Percentiles rank a stretch among this genome's conserved stretches.
Evolutionary conservation across 2,329 filamentous ascomycete genomes (phyloP).

Genomic region (Albifimbria verrucaria): DNA sequence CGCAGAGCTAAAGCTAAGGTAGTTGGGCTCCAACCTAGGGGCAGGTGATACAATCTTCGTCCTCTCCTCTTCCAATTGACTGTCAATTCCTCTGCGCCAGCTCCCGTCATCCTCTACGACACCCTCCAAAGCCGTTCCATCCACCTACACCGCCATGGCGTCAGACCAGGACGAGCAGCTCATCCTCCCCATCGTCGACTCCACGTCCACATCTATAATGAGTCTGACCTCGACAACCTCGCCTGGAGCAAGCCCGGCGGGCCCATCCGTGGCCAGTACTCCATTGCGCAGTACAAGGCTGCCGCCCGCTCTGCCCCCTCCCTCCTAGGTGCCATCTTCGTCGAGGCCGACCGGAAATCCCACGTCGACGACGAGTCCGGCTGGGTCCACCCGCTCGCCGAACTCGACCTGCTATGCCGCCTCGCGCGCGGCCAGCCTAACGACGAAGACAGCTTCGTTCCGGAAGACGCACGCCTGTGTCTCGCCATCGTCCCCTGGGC

Average conservation of each 20-base stretch:
- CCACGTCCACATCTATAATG: conserved; percentile 89
- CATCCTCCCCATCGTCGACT: conserved; percentile 70
- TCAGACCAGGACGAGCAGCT: conserved; percentile 29
- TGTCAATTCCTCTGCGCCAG: no score
- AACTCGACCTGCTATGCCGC: conserved; percentile 66
- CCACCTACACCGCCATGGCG: neutral
- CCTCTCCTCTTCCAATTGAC: neutral
- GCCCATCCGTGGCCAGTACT: conserved; percentile 62
- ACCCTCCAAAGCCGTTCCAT: no score
- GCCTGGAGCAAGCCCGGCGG: conserved; percentile 63
- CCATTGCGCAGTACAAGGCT: conserved; percentile 59
- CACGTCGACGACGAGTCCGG: conserved; percentile 52
- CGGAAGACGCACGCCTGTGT: conserved; percentile 47
- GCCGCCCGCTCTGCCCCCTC: conserved; percentile 36
- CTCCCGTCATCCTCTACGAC: no score
- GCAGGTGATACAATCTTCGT: neutral
- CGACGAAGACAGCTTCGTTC: conserved; percentile 50
- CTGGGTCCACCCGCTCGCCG: conserved; percentile 67
- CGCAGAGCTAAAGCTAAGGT: neutral
- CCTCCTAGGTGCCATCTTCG: conserved; percentile 71
- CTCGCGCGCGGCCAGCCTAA: conserved; percentile 60
- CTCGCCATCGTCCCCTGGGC: conserved; percentile 80
- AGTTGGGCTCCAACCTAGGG: neutral
- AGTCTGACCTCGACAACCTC: conserved; percentile 62
- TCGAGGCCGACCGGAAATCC: conserved; percentile 76